Base-by-base conservation (phyloP, 371 early-diverging fungal species). In the Mortierella sp. region DNA sequence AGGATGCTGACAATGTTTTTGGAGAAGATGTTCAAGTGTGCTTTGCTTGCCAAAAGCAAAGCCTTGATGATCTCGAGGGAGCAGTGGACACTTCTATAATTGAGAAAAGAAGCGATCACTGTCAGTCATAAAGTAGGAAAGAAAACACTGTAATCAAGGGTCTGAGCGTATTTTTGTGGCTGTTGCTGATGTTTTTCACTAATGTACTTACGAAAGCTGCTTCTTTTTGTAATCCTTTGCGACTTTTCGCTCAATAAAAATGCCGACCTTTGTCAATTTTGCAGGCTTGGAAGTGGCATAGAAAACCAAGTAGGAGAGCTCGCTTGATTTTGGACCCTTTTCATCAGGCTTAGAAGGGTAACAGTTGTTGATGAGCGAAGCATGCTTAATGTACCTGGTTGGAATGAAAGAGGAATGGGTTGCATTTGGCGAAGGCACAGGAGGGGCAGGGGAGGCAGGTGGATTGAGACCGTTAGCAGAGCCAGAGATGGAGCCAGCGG, bases 191-290 rank as follows among this genome's bases (percentile, higher is more conserved):
- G 43, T 13, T 43, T 43, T 43, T 43, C 8, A 58, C 28, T 32
- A 1, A 24, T 58, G 33, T 8, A 87, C 86, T 84, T 91, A 92
- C 88, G 89, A 83, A 63, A 87, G 87, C 70, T 88, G 83, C 50
- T 83, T 87, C 77, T 91, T 92, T 63, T 87, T 84, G 21, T 90
- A 83, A 77, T 95, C 94, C 50, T 89, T 82, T 55, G 88, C 86
- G 9, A 94, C 89, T 69, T 94, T 89, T 76, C 92, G 92, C 72
- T 96, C 95, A 63, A 98, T 81, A 80, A 92, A 96, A 19, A 84
- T 86, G 69, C 97, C 98, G 48, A 97, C 96, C 77, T 98, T 98
- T 65, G 95, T 90, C 32, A 97, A 88, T 82, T 98, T 98, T 47
- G 94, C 95, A 9, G 97, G 97, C 78, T 96, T 92, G 63, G 95